These are phyloP conservation scores for Passalora sequoiae DNA, from an alignment of 2,329 filamentous ascomycete genomes.

Conservation along the genomic window DNA sequence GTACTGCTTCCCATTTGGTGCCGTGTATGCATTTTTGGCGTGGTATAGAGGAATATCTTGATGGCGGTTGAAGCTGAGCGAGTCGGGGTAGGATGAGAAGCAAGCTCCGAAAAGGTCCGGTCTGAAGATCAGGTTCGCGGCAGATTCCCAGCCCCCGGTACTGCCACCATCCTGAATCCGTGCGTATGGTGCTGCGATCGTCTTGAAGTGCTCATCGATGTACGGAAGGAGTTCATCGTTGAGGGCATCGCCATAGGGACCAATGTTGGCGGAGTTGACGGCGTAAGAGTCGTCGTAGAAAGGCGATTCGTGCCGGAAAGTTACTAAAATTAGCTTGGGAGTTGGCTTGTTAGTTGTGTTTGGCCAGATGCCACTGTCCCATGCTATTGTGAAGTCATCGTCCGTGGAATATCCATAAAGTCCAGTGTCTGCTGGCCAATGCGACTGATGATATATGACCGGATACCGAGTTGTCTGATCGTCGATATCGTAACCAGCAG, in stretches of 20 bases:
- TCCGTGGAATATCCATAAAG: slow-evolving; percentile 6
- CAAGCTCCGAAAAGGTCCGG: slow-evolving; percentile 37
- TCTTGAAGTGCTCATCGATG: slow-evolving; percentile 34
- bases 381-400: slow-evolving; percentile 24
- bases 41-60: slow-evolving; percentile 37
- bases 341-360: slow-evolving; percentile 24
- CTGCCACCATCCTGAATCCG: slow-evolving; percentile 37
- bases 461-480: slow-evolving; percentile 33
- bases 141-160: slow-evolving; percentile 37
- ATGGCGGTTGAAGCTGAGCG: slow-evolving; percentile 35
- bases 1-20: slow-evolving; percentile 26
- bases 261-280: slow-evolving; percentile 38
- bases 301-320: slow-evolving; percentile 36
- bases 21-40: slow-evolving; percentile 29
- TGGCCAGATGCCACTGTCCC: slow-evolving; percentile 33
- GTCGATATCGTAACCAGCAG: slow-evolving; percentile 32
- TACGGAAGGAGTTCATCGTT: slow-evolving; percentile 38
- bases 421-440: slow-evolving; percentile 28
- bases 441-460: slow-evolving; percentile 35
- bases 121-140: slow-evolving; percentile 35
- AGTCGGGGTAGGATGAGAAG: slow-evolving; percentile 38
- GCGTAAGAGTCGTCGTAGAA: slow-evolving; percentile 40
- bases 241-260: slow-evolving; percentile 38
- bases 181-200: slow-evolving; percentile 35
- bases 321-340: slow-evolving; percentile 36